phyloP scores from a whole-genome alignment of 1,139 yeast species.

The Suhomyces bolitotheri region DNA sequence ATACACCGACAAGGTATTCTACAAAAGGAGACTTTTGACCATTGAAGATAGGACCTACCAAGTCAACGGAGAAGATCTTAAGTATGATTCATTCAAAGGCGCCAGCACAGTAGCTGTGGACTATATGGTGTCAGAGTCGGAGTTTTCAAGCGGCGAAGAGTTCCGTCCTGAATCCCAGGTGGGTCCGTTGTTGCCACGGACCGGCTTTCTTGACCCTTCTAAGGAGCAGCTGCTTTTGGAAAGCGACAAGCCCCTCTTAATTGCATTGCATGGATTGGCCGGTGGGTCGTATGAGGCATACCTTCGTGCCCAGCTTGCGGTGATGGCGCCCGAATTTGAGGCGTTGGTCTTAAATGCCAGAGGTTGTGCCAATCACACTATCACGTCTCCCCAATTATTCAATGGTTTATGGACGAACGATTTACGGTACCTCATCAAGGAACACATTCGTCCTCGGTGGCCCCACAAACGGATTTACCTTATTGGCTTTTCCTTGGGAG shows the following conservation, averaged over 20 bases:
- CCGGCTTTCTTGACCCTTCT: constrained; percentile 39
- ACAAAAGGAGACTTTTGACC: constrained; percentile 37
- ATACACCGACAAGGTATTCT: constrained; percentile 34
- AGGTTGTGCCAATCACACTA: constrained; percentile 60
- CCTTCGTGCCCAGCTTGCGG: constrained; percentile 45
- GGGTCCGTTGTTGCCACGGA: constrained; percentile 44
- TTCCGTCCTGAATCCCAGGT: constrained; percentile 38
- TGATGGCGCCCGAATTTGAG: constrained; percentile 44
- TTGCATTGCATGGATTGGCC: constrained; percentile 59
- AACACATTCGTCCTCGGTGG: constrained; percentile 44
- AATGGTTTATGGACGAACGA: constrained; percentile 67
- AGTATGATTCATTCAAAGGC: constrained; percentile 46
- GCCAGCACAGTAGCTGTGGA: constrained; percentile 42
- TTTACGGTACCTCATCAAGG: constrained; percentile 52
- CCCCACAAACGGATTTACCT: constrained; percentile 53
- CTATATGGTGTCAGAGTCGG: constrained; percentile 31
- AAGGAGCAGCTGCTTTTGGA: constrained; percentile 31
- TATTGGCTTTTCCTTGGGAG: constrained; percentile 67
- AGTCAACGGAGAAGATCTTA: constrained; percentile 29
- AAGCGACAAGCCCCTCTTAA: constrained; percentile 50
- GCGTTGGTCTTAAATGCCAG: constrained; percentile 58
- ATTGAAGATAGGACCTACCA: constrained; percentile 34
- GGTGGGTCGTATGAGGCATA: constrained; percentile 66
- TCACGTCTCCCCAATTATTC: constrained; percentile 59
- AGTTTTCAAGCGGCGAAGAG: constrained; percentile 24